Base-by-base conservation (phyloP, 1,139 yeast genomes). In the Debaryomycetaceae sp. region DNA sequence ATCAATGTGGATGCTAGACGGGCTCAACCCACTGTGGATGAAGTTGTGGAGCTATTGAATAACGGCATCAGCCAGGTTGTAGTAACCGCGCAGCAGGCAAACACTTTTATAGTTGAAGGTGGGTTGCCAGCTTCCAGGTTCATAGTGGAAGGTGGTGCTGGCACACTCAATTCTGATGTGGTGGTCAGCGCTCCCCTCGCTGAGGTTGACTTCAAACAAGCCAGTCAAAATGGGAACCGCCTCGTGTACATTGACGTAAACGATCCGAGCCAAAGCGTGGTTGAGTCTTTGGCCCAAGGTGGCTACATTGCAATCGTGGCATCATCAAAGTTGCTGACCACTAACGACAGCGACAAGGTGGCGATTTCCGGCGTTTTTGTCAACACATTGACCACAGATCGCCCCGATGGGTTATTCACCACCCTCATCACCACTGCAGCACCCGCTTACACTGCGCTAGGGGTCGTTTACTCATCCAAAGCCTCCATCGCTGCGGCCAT, bases 391-490 rank as follows among this genome's bases (percentile, higher is more conserved):
- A 68, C 68, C 18, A 82, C 96, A 2, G 98, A 91, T 55, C 78
- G 98, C 48, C 64, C 72, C 5, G 99, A 91, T 53, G 91, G 89
- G 1, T 71, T 91, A 28, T 89, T 61, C 60, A 75, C 96, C 10
- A 85, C 98, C 1, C 64, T 91, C 35, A 94, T 91, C 29, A 82
- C 86, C 16, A 85, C 89, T 32, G 62, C 68, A 9, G 65, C 69
- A 1, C 71, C 72, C 3, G 43, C 65, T 11, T 49, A 53, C 38
- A 57, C 73, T 23, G 80, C 93, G 2, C 67, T 93, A 34, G 99
- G 98, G 2, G 70, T 91, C 18, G 97, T 91, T 4, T 91, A 88
- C 60, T 89, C 97, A 0, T 86, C 96, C 0, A 60, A 61, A 25
- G 89, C 80, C 42, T 85, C 96, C 22, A 77, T 93, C 43, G 61